A percentile compares a stretch with the other conserved stretches of the same genome.
Evolutionary conservation across 371 early-diverging fungal genomes (phyloP).

Genomic region (Apophysomyces trapeziformis): DNA sequence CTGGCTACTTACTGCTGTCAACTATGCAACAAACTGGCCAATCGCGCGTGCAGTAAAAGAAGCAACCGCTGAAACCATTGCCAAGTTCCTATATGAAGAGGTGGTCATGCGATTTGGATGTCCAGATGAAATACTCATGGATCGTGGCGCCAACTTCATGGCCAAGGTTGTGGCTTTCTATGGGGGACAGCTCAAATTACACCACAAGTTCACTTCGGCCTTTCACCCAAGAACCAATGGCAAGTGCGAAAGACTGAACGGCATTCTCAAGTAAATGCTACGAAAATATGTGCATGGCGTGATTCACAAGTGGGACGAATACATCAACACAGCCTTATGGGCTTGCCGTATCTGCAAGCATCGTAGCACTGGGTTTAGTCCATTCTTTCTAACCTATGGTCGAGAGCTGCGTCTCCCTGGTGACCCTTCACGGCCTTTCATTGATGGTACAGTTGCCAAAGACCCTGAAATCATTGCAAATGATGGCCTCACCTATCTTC

Average conservation of each 20-base stretch:
- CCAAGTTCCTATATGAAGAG: slow-evolving; percentile 36
- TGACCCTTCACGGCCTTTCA: slow-evolving; percentile 11
- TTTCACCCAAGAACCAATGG: slow-evolving; percentile 23
- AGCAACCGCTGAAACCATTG: slow-evolving; percentile 34
- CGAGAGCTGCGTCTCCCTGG: slow-evolving; percentile 9
- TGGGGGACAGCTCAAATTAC: not conserved
- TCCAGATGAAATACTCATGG: not conserved
- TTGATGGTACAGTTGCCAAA: not conserved
- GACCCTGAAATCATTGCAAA: not conserved
- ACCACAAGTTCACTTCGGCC: slow-evolving; percentile 18
- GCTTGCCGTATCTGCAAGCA: slow-evolving; percentile 11
- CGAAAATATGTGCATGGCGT: slow-evolving; percentile 25
- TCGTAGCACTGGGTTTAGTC: slow-evolving; percentile 8
- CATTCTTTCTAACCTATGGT: slow-evolving; percentile 14
- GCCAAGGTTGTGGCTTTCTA: slow-evolving; percentile 11
- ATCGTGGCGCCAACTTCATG: slow-evolving; percentile 9
- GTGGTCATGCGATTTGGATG: slow-evolving; percentile 18
- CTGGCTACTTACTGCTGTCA: too few species aligned
- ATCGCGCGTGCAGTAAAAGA: slow-evolving; percentile 37
- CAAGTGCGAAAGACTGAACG: slow-evolving; percentile 24
- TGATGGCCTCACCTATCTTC: not conserved
- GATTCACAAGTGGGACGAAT: slow-evolving; percentile 17
- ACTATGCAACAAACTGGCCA: slow-evolving; percentile 35
- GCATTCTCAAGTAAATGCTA: slow-evolving; percentile 18
- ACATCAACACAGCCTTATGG: slow-evolving; percentile 14